Evolutionary conservation across 2,329 filamentous ascomycete genomes (phyloP).

Genomic region (Calonectria fujianensis): DNA sequence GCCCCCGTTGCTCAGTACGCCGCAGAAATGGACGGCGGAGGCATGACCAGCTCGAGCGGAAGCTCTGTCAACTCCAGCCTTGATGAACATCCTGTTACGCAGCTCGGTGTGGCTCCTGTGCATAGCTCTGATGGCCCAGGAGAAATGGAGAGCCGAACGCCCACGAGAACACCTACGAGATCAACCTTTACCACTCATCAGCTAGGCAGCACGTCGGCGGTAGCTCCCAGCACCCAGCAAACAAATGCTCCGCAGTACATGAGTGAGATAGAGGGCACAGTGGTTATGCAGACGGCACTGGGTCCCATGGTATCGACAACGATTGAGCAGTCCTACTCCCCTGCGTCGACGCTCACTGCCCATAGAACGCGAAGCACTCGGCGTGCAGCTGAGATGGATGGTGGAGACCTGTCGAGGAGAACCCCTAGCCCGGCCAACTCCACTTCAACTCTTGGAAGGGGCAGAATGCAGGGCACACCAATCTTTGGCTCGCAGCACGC

Average conservation of each 20-base stretch:
- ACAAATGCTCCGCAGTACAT: not conserved
- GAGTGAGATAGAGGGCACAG: conserved; percentile 27
- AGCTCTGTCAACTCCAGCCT: conserved; percentile 5
- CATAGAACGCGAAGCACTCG: not conserved
- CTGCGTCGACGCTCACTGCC: not conserved
- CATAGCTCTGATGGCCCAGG: not conserved
- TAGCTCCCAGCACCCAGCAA: not conserved
- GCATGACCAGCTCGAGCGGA: conserved; percentile 2
- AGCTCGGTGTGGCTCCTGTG: not conserved
- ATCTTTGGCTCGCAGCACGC: not conserved
- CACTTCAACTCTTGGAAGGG: not conserved
- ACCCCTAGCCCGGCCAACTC: conserved; percentile 7
- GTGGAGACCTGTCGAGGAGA: not conserved
- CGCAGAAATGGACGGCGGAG: not conserved
- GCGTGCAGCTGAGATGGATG: conserved; percentile 16
- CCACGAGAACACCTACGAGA: not conserved
- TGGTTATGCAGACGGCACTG: conserved; percentile 1
- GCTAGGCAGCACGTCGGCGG: not conserved
- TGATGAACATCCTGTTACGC: not conserved
- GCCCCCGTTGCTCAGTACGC: not conserved
- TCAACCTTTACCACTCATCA: not conserved
- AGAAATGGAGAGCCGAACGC: not conserved
- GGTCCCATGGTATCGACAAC: conserved; percentile 16
- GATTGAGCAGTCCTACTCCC: conserved; percentile 9
- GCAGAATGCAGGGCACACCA: not conserved